Conservation (phyloP, 495 filamentous ascomycete genomes). For the Aspergillus hancockii region DNA sequence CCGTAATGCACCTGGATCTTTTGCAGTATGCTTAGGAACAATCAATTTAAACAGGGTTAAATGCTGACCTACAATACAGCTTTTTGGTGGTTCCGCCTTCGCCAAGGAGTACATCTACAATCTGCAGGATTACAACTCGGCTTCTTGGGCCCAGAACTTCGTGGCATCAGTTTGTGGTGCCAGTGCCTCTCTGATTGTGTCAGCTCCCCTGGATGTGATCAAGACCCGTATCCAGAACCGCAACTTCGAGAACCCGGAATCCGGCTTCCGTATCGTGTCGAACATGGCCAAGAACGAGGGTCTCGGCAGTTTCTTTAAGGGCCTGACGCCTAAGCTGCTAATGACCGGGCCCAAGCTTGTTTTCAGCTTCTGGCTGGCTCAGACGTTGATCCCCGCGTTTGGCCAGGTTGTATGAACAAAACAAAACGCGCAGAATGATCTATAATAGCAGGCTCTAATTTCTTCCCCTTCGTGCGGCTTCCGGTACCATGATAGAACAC, state of each 20-base stretch:
- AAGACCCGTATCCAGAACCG: conserved; percentile 99
- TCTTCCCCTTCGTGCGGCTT: conserved; percentile 9
- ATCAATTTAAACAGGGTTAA: conserved; percentile 9
- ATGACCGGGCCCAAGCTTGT: conserved; percentile 99
- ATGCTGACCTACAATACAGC: conserved; percentile 49
- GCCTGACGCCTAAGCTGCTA: conserved; percentile 90
- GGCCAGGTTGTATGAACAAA: conserved; percentile 55
- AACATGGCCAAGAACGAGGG: conserved; percentile 94
- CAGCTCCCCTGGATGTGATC: conserved; percentile 95
- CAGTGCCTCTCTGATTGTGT: conserved; percentile 87
- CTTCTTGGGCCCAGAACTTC: conserved; percentile 96
- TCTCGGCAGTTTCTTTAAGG: conserved; percentile 90
- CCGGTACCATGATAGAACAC: conserved; percentile 20
- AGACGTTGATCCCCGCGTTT: conserved; percentile 82
- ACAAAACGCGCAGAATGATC: conserved; percentile 21
- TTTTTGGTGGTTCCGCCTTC: conserved; percentile 97
- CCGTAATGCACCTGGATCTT: conserved; percentile 94
- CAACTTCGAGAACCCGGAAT: conserved; percentile 97
- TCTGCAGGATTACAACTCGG: conserved; percentile 89
- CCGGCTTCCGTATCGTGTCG: conserved; percentile 82
- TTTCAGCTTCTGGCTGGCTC: conserved; percentile 99
- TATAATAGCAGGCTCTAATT: conserved; percentile 20
- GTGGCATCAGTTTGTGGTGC: conserved; percentile 93
- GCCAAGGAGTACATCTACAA: conserved; percentile 93
- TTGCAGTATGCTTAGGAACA: conserved; percentile 69